A percentile compares a stretch with the other conserved stretches of the same genome.
Conservation (phyloP, 345 rosid species). For the Citropsis articulata region DNA sequence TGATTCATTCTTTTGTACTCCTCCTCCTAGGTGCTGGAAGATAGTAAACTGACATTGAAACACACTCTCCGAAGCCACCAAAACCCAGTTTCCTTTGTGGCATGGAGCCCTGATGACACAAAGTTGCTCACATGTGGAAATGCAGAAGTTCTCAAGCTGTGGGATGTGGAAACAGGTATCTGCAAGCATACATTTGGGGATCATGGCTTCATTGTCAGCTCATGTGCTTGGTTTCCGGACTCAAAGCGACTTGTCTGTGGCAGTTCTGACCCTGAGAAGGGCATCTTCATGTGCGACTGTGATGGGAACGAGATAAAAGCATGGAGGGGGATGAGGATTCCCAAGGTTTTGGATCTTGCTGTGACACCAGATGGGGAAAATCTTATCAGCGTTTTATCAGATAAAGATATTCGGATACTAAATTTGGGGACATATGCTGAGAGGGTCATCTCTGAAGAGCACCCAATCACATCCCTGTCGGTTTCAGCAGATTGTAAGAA, state of each 20-base stretch:
- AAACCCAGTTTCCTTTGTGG: constrained; percentile 74
- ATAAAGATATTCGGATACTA: constrained; percentile 60
- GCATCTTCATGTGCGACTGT: constrained; percentile 85
- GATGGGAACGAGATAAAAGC: constrained; percentile 82
- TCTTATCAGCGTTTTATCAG: constrained; percentile 57
- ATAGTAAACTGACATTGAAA: constrained; percentile 47
- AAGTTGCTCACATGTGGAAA: constrained; percentile 85
- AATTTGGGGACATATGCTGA: constrained; percentile 63
- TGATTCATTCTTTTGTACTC: constrained; percentile 16
- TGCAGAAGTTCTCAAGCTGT: constrained; percentile 76
- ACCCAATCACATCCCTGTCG: constrained; percentile 61
- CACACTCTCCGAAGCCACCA: constrained; percentile 65
- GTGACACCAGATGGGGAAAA: constrained; percentile 78
- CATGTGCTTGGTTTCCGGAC: constrained; percentile 98
- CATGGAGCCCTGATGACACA: constrained; percentile 88
- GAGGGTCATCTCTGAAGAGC: constrained; percentile 60
- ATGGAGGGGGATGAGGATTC: constrained; percentile 81
- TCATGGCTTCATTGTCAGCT: constrained; percentile 72
- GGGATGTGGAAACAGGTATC: constrained; percentile 91
- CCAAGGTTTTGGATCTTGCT: constrained; percentile 79
- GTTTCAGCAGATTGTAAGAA: constrained; percentile 61
- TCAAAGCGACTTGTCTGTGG: constrained; percentile 83
- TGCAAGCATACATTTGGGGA: constrained; percentile 88
- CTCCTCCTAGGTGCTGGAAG: constrained; percentile 60
- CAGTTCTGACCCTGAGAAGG: constrained; percentile 77